Percentiles rank a stretch among this genome's conserved stretches.
Evolutionary conservation across 345 rosid genomes (phyloP).

Genomic region (Eucalyptus cloeziana): DNA sequence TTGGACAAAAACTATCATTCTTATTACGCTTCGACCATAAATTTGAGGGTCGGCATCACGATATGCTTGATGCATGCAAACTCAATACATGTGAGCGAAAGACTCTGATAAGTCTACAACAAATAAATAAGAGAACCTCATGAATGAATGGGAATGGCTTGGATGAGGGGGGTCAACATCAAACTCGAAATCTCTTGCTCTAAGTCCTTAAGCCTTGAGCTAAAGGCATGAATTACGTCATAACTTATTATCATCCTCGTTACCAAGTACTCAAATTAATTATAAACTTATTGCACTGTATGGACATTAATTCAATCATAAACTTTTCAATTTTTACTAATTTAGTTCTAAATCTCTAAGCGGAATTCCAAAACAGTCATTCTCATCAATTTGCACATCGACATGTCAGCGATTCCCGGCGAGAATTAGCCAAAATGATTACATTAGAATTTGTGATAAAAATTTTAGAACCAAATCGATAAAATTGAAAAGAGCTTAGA

Average conservation of each 20-base stretch:
- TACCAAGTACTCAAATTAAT: not conserved
- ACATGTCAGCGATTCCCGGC: fast-evolving
- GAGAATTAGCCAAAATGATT: fast-evolving
- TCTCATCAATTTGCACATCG: fast-evolving
- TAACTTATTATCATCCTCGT: not conserved
- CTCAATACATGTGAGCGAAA: fast-evolving
- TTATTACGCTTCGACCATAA: not conserved
- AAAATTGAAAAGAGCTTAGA: not conserved
- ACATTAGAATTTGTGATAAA: fast-evolving
- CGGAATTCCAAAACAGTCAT: fast-evolving
- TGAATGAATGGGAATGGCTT: not conserved
- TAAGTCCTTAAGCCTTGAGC: fast-evolving
- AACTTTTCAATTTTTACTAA: fast-evolving
- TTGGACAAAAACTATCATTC: not conserved
- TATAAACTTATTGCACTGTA: fast-evolving
- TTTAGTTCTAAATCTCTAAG: not conserved
- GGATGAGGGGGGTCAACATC: not conserved
- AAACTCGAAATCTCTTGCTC: not conserved
- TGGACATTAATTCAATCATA: fast-evolving
- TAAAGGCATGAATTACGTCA: not conserved
- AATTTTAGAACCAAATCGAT: fast-evolving
- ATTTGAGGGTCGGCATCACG: fast-evolving
- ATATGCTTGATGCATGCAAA: not conserved
- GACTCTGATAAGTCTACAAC: not conserved
- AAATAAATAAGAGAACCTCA: not conserved